Evolutionary conservation across 2,329 filamentous ascomycete genomes (phyloP), one percentile per base, ranked within the genome.

Genomic region (Cladosporium sp.): DNA sequence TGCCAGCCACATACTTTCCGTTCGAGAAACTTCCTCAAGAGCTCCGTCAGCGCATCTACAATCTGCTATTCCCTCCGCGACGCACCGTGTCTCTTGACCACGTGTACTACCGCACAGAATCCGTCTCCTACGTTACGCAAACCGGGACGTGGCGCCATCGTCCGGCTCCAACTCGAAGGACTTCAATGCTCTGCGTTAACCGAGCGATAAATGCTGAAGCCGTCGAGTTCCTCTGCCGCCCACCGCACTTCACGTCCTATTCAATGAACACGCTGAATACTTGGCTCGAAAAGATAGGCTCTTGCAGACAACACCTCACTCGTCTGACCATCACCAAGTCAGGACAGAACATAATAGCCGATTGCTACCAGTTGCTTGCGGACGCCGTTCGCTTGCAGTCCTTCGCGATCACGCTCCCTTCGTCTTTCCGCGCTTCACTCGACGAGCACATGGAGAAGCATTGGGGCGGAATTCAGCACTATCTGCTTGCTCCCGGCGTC

Each of bases 11-110:
- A 26, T n/a, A 29, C 37, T 61, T 61, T 40, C 26, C 28, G 8
- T 61, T 61, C 18, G 7, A 33, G 7, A 26, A 28, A 50, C 58
- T 61, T 14, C 58, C 40, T 11, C 40, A 16, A 5, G 58, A 61
- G 40, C 40, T 61, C 1, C 58, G 58, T n/a, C 58, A 61, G 58
- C 12, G 16, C 0, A 49, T 61, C 26, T 61, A 50, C 58, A 61
- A 61, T 16, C 18, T 61, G 7, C 3, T 61, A 2, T 50, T 61
- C 14, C 35, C 57, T 3, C 12, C 23, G 23, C 23, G 23, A 26
- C 23, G 23, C 23, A 26, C 23, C 23, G 23, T 26, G 23, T 26
- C 23, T 26, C 23, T 26, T 26, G 23, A 26, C 23, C 23, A 26
- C 23, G 23, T 26, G 23, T 26, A 26, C 23, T 26, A 26, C 3